phyloP scores from a whole-genome alignment of 176 grass and related monocot species.

The Raddia distichophylla region DNA sequence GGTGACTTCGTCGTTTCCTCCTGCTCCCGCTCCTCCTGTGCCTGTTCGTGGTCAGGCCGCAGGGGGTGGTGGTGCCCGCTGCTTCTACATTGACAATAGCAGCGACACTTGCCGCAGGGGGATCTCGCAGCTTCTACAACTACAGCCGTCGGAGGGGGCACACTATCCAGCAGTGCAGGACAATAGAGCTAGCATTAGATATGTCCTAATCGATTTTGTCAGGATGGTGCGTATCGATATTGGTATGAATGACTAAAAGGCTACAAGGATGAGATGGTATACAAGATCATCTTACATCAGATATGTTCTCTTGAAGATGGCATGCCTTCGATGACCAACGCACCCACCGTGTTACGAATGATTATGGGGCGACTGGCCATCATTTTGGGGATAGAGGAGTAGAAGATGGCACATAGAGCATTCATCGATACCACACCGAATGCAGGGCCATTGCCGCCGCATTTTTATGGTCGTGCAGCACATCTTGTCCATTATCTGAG shows the following conservation, averaged over 20 bases:
- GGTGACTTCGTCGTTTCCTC: too few species aligned
- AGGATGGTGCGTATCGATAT: not conserved
- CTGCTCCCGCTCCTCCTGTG: too few species aligned
- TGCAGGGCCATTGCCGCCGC: not conserved
- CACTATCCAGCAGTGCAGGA: too few species aligned
- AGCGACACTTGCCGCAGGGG: too few species aligned
- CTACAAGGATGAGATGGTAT: not conserved
- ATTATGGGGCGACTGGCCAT: not conserved
- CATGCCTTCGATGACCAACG: not conserved
- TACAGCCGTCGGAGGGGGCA: too few species aligned
- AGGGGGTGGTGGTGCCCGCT: too few species aligned
- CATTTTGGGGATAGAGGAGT: not conserved
- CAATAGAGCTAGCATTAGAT: too few species aligned
- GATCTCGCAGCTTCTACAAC: too few species aligned
- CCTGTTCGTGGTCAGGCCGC: too few species aligned
- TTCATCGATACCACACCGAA: not conserved
- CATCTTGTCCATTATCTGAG: not conserved
- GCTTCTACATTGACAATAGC: too few species aligned
- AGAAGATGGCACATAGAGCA: too few species aligned
- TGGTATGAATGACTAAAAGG: not conserved
- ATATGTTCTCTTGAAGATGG: not conserved
- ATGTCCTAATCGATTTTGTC: too few species aligned
- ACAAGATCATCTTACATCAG: not conserved
- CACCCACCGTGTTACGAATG: constrained; percentile 3
- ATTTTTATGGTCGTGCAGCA: not conserved